Percentiles rank a stretch among this genome's conserved stretches.
Conservation (phyloP, 1,139 yeast species). For the Torulaspora globosa region DNA sequence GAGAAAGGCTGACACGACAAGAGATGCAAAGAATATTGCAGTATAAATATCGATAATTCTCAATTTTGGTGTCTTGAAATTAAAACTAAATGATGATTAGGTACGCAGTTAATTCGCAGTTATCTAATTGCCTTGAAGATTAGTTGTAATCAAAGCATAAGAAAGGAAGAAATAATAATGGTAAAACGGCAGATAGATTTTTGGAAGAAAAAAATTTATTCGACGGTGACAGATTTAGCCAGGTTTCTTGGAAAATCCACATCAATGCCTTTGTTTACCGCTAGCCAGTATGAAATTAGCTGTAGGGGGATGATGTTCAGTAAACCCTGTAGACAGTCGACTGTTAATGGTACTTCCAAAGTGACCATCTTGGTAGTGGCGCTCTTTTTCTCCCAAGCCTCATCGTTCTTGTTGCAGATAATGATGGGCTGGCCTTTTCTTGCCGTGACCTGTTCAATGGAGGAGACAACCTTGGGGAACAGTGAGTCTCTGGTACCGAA, state of each 20-base stretch:
- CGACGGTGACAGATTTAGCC: constrained; percentile 98
- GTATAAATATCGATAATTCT: background rate
- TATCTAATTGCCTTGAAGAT: background rate
- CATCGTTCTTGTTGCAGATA: constrained; percentile 86
- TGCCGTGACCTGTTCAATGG: constrained; percentile 94
- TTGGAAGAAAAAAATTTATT: constrained; percentile 20
- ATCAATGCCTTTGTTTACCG: constrained; percentile 90
- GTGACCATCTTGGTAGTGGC: constrained; percentile 45
- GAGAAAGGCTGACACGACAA: constrained; percentile 8
- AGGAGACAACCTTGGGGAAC: constrained; percentile 93
- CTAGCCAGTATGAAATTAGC: constrained; percentile 95
- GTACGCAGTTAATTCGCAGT: background rate
- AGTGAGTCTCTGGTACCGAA: constrained; percentile 97
- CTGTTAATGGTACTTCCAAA: constrained; percentile 90
- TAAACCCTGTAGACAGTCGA: constrained; percentile 95
- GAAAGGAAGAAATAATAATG: background rate
- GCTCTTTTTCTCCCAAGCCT: constrained; percentile 52
- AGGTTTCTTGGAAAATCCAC: constrained; percentile 98
- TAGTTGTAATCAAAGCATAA: background rate
- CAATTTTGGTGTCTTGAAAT: background rate
- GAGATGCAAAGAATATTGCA: constrained; percentile 3
- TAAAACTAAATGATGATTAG: background rate
- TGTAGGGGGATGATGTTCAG: constrained; percentile 93
- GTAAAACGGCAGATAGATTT: background rate
- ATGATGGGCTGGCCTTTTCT: constrained; percentile 96